Conservation (phyloP, 352 stramenopile genomes). For the Peronospora destructor region DNA sequence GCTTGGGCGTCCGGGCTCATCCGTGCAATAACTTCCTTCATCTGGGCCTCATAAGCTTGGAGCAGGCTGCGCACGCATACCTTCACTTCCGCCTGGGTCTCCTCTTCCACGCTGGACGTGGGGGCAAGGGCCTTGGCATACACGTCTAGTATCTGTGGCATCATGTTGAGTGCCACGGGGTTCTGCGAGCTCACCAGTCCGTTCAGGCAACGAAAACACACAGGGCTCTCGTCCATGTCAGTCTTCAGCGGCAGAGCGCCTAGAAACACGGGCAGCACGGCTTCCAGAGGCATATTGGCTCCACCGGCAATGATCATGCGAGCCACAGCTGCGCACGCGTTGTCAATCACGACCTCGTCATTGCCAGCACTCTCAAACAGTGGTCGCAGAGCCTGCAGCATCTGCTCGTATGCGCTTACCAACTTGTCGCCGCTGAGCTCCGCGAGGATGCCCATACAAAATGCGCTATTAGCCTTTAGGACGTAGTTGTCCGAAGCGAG, state of each 20-base stretch:
- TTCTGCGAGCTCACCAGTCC: conserved; percentile 90
- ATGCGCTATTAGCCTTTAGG: conserved; percentile 92
- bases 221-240: conserved; percentile 94
- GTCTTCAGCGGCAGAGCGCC: conserved; percentile 91
- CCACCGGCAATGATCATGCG: conserved; percentile 89
- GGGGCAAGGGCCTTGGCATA: conserved; percentile 69
- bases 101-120: conserved; percentile 61
- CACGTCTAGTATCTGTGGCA: conserved; percentile 72
- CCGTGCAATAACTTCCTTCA: conserved; percentile 69
- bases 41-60: conserved; percentile 63
- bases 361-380: conserved; percentile 87
- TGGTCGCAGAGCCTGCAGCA: conserved; percentile 87
- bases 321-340: conserved; percentile 88
- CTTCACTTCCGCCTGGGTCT: conserved; percentile 70
- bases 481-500: conserved; percentile 89
- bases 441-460: conserved; percentile 91
- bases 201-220: conserved; percentile 92
- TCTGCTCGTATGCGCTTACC: conserved; percentile 80
- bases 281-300: conserved; percentile 79
- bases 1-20: conserved; percentile 68
- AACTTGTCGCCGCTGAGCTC: conserved; percentile 75
- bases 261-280: conserved; percentile 92
- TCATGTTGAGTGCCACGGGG: conserved; percentile 54
- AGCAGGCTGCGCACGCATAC: conserved; percentile 57
- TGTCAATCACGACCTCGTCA: conserved; percentile 88